A percentile compares a stretch with the other conserved stretches of the same genome.
phyloP scores from a whole-genome alignment of 352 stramenopile genomes.

The Globisporangium nodosum region DNA sequence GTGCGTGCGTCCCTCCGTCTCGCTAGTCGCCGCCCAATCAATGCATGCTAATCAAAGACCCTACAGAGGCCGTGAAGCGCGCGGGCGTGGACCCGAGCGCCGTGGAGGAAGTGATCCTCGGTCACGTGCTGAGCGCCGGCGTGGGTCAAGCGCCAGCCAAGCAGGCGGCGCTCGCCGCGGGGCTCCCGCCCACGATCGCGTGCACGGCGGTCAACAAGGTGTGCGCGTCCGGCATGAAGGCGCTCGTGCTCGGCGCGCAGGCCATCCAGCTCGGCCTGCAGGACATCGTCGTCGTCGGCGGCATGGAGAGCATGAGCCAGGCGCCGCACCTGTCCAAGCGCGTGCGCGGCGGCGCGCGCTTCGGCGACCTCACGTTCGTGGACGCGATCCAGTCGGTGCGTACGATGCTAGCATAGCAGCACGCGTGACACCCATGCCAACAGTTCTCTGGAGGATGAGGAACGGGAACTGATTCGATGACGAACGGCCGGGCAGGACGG shows the following conservation, averaged over 20 bases:
- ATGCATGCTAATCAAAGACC: not conserved
- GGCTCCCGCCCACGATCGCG: constrained; percentile 70
- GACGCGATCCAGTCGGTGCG: constrained; percentile 76
- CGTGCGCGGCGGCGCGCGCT: constrained; percentile 61
- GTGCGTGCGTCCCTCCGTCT: constrained; percentile 7
- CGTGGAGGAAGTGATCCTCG: constrained; percentile 94
- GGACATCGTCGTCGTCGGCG: constrained; percentile 83
- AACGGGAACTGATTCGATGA: not conserved
- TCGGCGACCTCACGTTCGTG: constrained; percentile 85
- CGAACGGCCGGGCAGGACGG: constrained; percentile 77
- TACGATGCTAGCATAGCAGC: not conserved
- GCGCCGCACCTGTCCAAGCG: constrained; percentile 88
- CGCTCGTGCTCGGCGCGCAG: constrained; percentile 79
- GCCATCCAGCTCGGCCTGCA: constrained; percentile 81
- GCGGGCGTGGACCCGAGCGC: constrained; percentile 34
- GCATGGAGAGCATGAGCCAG: constrained; percentile 96
- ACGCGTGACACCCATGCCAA: too few relatives aligned
- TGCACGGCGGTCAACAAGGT: constrained; percentile 99
- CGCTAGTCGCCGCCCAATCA: not conserved
- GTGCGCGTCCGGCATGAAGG: constrained; percentile 93
- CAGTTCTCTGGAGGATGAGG: too few relatives aligned
- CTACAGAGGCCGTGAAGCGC: constrained; percentile 35
- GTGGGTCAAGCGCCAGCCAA: constrained; percentile 94
- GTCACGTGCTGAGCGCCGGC: constrained; percentile 92
- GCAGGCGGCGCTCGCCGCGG: constrained; percentile 80